Conservation (phyloP, 1,139 yeast species). For the Kodamaea sp. region DNA sequence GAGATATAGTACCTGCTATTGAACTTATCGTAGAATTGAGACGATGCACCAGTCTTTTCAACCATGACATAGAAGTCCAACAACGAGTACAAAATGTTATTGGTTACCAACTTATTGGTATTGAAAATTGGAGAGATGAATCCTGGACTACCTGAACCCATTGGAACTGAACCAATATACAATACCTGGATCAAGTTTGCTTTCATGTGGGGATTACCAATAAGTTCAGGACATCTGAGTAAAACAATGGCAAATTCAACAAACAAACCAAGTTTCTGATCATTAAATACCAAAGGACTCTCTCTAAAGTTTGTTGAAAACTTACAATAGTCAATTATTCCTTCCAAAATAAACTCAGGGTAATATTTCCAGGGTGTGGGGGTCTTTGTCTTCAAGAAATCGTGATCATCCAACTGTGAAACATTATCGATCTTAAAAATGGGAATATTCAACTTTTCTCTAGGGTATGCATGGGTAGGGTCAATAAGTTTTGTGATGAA, state of each 20-base stretch:
- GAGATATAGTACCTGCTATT: slow-evolving; percentile 88
- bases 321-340: slow-evolving; percentile 73
- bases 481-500: slow-evolving; percentile 74
- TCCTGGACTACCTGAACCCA: slow-evolving; percentile 63
- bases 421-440: slow-evolving; percentile 53
- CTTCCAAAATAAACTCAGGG: slow-evolving; percentile 88
- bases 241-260: slow-evolving; percentile 74
- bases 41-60: slow-evolving; percentile 92
- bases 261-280: slow-evolving; percentile 53
- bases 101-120: slow-evolving; percentile 59
- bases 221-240: slow-evolving; percentile 79
- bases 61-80: slow-evolving; percentile 91
- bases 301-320: slow-evolving; percentile 60
- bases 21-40: slow-evolving; percentile 95
- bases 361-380: slow-evolving; percentile 79
- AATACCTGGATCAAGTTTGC: slow-evolving; percentile 79
- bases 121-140: slow-evolving; percentile 68
- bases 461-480: slow-evolving; percentile 67
- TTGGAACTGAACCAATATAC: slow-evolving; percentile 70
- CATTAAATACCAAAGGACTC: slow-evolving; percentile 59
- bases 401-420: slow-evolving; percentile 65
- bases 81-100: slow-evolving; percentile 76
- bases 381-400: slow-evolving; percentile 60
- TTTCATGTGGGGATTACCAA: slow-evolving; percentile 93
- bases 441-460: slow-evolving; percentile 58